Evolutionary conservation across 164 flowering plant genomes (phyloP), one percentile per base, ranked within the genome.

Genomic region (Nymphaea colorata): DNA sequence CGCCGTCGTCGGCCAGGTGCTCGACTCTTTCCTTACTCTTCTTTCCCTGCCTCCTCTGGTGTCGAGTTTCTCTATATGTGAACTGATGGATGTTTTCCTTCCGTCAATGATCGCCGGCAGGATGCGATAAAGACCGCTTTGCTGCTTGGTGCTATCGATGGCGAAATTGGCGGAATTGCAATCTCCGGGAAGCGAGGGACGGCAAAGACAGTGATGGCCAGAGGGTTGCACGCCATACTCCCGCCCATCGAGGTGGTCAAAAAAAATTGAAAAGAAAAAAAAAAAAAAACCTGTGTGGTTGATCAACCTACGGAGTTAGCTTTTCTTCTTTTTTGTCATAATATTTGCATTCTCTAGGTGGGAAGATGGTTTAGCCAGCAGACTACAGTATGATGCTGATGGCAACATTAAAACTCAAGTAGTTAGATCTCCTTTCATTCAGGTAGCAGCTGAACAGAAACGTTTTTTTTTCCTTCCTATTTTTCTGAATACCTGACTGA

Each of bases 181-280:
- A 87, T 93, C 57, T 90, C 87, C 41, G 98, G 98, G 65, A 91
- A 79, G 75, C 78, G 98, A 76, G 97, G 98, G 77, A 93, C 96
- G 25, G 97, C 96, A 62, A 93, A 93, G 82, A 93, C 98, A 41
- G 87, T 91, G 8, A 90, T 93, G 98, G 97, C 98, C 10, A 91
- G 97, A 53, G 98, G 98, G 18, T 74, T 93, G 59, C 98, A 93
- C 79, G 98, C 94, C 10, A 77, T 90, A 73, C 84, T 90, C 67
- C 97, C 96, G 12, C 98, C 98, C 60, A 93, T 93, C 76, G 98
- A 93, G 62, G 92, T 87, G 36, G 16, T 10, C 16, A 8, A 10
- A 55, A 10, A 10, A 55, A 8, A 55, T 10, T 16, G 59, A 8
- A 8, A 10, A 8, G 2, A 55, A 8, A 8, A 10, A 8, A 55